Evolutionary conservation across 2,329 filamentous ascomycete genomes (phyloP), one percentile per base, ranked within the genome.

Genomic region (Calonectria ilicicola): DNA sequence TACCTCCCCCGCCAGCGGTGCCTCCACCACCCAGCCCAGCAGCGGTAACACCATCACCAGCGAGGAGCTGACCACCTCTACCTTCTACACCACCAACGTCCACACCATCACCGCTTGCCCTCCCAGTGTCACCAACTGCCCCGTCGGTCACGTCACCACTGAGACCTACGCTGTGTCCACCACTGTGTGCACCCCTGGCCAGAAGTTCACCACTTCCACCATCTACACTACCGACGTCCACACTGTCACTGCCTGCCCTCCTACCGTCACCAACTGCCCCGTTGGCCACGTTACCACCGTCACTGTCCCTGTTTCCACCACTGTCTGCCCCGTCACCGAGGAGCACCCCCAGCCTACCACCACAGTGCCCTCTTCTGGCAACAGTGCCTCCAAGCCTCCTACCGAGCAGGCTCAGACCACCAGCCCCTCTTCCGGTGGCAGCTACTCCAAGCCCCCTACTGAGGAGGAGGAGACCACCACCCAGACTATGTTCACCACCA

Each of bases 321-420:
- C 85, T 6, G 79, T 86, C 67, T 86, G 85, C 82, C 86, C 86
- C 14, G 82, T 87, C 64, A 81, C 80, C 21, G 74, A 78, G 74
- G 35, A 58, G 64, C 23, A 63, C n/a, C 74, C 75, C 47, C 76
- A 75, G 46, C 75, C 75, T 4, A 78, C 77, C 64, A 72, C 78
- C 21, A 72, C 79, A 15, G 67, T 74, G 56, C 81, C 80, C 74
- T 79, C 77, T 23, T 63, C 60, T 14, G 47, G 46, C 35, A 73
- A 76, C 44, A 80, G 78, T 65, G 77, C 78, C 5, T 47, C 44
- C 44, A 47, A 47, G 44, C 44, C 44, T 17, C 42, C 42, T 10
- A 46, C 42, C 8, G 15, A 42, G 40, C 40, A 42, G 62, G 82
- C 79, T 17, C 74, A 81, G 75, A 84, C 82, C 49, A 87, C 85